Evolutionary conservation across 2,329 filamentous ascomycete species (phyloP), one percentile per base, ranked within the genome.

Genomic region (Pseudogymnoascus sp.): DNA sequence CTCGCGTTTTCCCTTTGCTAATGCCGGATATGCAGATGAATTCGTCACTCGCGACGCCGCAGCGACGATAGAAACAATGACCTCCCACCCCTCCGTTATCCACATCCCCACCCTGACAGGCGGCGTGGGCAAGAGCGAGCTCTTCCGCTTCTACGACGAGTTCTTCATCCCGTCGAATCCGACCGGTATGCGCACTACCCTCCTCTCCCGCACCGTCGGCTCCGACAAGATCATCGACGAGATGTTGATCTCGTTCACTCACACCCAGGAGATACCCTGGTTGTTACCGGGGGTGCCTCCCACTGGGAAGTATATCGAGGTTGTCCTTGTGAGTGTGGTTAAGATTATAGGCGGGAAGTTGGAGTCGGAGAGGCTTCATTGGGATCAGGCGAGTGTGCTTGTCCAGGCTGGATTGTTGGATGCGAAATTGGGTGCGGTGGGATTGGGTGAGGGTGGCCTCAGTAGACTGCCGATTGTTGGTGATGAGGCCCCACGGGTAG

Each of bases 1-100:
- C 50, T 14, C 25, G 2, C n/a, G 4, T 33, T 21, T 56, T 5
- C 28, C 21, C 14, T 23, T 25, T 3, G 28, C 59, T 63, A 23
- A 59, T 60, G 37, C 62, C 14, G 8, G 47, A 42, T 18, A 8
- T 5, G 7, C 10, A 79, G 77, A 70, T 53, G 79, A 79, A 63
- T 90, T 90, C 72, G 82, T 76, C 14, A 80, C 80, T 3, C 78
- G 82, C 6, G 80, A 83, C 11, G 80, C 86, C 0, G 79, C 79
- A 11, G 79, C 82, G 62, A 87, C 84, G 0, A 84, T 90, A 81
- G 78, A 79, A 0, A 87, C 85, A 0, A 77, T 77, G 0, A 84
- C 86, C 73, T 82, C 87, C 50, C 79, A 83, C 61, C 87, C 87
- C 0, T 88, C 89, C 66, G 85, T 89, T 11, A 89, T 88, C 56